Base-by-base conservation (phyloP, 306 rosid species). In the Cyclanthera cordifolia region DNA sequence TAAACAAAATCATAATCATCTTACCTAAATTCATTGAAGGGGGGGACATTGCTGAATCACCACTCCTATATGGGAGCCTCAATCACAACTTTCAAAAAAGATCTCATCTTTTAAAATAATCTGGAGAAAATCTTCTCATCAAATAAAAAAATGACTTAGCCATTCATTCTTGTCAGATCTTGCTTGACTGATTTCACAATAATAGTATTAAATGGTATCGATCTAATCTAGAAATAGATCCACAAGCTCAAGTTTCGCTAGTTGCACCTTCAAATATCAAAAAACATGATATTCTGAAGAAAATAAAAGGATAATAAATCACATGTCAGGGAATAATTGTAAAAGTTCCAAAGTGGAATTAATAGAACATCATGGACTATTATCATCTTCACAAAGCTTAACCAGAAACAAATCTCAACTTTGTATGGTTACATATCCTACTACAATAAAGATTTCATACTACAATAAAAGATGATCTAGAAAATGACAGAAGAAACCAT, bases 41-140 rank as follows among this genome's bases (percentile, higher is more conserved):
- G 47, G 46, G 41, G 11, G 50, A 63, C 51, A 37, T 20, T 13
- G 50, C 49, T 4, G 69, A 59, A 32, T 16, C 67, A 58, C 46
- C 47, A 23, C 30, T 41, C 69, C n/a, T n/a, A 20, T 47, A 15
- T 13, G 7, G 14, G 6, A 14, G 21, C 24, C 69, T 24, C 20
- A 2, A 57, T 20, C 20, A 30, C 66, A n/a, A 32, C 46, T 43
- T 64, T 6, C 69, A 20, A 21, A 13, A 23, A 64, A 21, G 53
- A 64, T 64, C 69, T 64, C 52, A 64, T n/a, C 52, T 12, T 20
- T 64, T 41, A 63, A 60, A 34, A 63, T 41, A 63, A 14, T 65
- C 8, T 23, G 20, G 13, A 46, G 23, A 66, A 46, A 66, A 66
- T 66, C 70, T 65, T 43, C 53, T 3, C 37, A 19, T 45, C 37